These are phyloP conservation scores for Ceratocystis alfenasii DNA, from an alignment of 2,329 filamentous ascomycete species.

Conservation along the genomic window DNA sequence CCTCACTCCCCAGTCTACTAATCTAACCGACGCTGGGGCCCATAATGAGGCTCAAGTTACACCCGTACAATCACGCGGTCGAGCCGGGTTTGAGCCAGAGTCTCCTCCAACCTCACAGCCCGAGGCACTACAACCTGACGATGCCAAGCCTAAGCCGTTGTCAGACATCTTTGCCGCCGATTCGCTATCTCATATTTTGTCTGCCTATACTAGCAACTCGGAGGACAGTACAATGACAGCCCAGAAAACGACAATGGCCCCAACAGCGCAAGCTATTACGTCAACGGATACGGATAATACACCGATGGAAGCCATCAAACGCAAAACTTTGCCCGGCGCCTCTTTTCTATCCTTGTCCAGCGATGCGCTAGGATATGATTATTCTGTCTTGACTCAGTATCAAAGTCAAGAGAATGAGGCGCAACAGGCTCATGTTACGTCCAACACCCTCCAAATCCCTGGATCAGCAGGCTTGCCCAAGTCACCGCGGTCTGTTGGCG, in stretches of 20 bases:
- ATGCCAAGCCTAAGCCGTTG: conserved; percentile 24
- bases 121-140: neutral
- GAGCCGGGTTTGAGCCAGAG: neutral
- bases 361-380: conserved; percentile 15
- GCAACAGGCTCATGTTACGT: conserved; percentile 16
- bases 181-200: conserved; percentile 44
- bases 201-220: conserved; percentile 41
- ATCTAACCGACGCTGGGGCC: neutral
- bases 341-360: neutral
- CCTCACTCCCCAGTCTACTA: conserved; percentile 15
- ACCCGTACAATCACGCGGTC: neutral
- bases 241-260: neutral
- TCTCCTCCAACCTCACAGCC: neutral
- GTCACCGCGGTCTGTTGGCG: neutral
- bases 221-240: conserved; percentile 27
- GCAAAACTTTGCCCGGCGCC: neutral
- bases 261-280: conserved; percentile 14
- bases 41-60: neutral
- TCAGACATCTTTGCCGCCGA: conserved; percentile 32
- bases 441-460: conserved; percentile 18
- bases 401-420: conserved; percentile 17
- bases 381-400: conserved; percentile 17
- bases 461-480: neutral
- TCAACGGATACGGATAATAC: conserved; percentile 24
- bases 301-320: conserved; percentile 23